phyloP scores from a whole-genome alignment of 176 grass and related monocot species.

The Oryza officinalis region DNA sequence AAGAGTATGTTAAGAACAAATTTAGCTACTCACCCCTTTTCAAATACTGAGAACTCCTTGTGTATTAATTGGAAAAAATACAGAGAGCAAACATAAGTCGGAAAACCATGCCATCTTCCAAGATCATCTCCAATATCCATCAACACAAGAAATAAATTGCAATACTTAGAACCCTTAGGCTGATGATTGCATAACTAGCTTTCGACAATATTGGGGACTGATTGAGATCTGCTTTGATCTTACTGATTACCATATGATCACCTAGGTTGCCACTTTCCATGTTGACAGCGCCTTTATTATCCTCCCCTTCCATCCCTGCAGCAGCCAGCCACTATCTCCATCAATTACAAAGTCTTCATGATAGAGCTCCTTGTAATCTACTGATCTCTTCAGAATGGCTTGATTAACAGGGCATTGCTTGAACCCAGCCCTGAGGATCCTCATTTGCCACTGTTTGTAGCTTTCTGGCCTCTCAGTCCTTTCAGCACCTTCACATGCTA shows the following conservation, averaged over 20 bases:
- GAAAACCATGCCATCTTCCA: no score
- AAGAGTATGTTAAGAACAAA: not conserved
- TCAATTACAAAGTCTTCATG: constrained; percentile 52
- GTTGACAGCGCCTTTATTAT: constrained; percentile 42
- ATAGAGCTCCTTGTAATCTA: constrained; percentile 21
- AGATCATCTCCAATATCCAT: not conserved
- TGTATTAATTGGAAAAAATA: no score
- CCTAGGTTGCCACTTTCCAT: constrained; percentile 55
- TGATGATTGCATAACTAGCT: not conserved
- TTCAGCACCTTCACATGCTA: constrained; percentile 59
- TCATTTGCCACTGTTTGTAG: constrained; percentile 53
- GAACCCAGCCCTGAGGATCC: constrained; percentile 50
- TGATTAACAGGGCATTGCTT: constrained; percentile 42
- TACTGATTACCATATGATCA: not conserved
- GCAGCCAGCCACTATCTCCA: constrained; percentile 48
- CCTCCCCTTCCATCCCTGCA: constrained; percentile 59
- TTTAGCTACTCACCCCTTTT: not conserved
- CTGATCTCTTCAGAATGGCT: constrained; percentile 40
- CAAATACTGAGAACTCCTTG: no score
- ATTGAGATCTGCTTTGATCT: not conserved
- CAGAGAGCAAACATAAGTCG: no score
- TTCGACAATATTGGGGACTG: not conserved
- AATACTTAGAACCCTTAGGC: not conserved
- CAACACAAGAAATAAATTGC: not conserved
- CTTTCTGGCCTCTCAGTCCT: constrained; percentile 54